A percentile compares a stretch with the other conserved stretches of the same genome.
Evolutionary conservation across 176 grass and related monocot species (phyloP).

Genomic region (Lolium rigidum): DNA sequence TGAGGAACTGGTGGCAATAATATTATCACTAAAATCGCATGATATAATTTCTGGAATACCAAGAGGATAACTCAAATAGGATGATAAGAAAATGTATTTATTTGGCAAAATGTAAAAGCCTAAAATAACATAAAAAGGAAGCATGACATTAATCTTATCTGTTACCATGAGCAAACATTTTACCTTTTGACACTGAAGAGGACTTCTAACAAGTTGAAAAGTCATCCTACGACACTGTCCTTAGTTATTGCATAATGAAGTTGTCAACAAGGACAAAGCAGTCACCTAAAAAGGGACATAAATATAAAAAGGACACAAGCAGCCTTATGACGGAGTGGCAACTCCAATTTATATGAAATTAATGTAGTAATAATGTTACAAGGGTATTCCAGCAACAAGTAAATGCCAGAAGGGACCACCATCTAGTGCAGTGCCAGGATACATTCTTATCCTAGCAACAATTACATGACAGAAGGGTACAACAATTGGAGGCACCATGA

Average conservation of each 20-base stretch:
- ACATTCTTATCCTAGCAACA: constrained; percentile 46
- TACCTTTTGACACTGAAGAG: background rate
- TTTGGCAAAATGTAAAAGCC: background rate
- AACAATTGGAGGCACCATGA: constrained; percentile 59
- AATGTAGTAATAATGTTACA: constrained; percentile 47
- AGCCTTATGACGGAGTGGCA: constrained; percentile 29
- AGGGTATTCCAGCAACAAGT: constrained; percentile 55
- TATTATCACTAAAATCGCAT: background rate
- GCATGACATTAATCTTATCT: background rate
- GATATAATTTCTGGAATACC: background rate
- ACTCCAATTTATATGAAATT: constrained; percentile 48
- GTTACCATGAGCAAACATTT: constrained; percentile 5
- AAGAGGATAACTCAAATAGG: constrained; percentile 6
- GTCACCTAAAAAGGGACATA: constrained; percentile 17
- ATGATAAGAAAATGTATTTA: background rate
- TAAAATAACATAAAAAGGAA: background rate
- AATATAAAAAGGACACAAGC: constrained; percentile 8
- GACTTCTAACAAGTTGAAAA: constrained; percentile 9
- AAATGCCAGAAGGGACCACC: constrained; percentile 55
- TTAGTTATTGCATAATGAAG: constrained; percentile 10
- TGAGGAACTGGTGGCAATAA: background rate
- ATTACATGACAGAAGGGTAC: constrained; percentile 51
- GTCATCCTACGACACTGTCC: background rate
- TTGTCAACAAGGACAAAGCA: constrained; percentile 29
- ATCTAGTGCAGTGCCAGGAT: constrained; percentile 34